phyloP scores from a whole-genome alignment of 768 basidiomycete genomes.

The Lactarius quietus region DNA sequence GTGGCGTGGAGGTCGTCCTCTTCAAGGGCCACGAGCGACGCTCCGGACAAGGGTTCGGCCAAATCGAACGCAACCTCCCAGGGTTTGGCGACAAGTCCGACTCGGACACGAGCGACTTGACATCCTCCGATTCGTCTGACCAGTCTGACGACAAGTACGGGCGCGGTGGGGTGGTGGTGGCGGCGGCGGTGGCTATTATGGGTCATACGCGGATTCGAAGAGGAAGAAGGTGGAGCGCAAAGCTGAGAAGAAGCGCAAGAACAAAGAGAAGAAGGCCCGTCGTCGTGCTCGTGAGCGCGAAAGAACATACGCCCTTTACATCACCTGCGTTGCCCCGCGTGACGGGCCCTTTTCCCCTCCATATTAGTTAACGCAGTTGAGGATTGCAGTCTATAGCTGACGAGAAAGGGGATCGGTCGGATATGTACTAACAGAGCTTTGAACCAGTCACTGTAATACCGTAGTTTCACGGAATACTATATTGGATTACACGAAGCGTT shows the following conservation, averaged over 20 bases:
- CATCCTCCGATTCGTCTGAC: constrained; percentile 33
- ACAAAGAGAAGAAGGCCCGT: constrained; percentile 61
- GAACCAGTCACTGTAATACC: background rate
- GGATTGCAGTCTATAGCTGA: background rate
- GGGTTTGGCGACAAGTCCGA: constrained; percentile 41
- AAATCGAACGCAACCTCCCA: constrained; percentile 53
- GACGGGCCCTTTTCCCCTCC: constrained; percentile 26
- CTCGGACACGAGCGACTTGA: constrained; percentile 40
- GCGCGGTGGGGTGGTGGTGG: constrained; percentile 30
- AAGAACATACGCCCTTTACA: constrained; percentile 60
- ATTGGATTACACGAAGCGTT: background rate
- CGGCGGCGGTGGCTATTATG: constrained; percentile 30
- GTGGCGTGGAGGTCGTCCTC: constrained; percentile 76
- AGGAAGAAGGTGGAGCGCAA: constrained; percentile 50
- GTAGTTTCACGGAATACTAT: background rate
- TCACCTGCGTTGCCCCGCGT: constrained; percentile 46
- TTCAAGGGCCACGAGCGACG: constrained; percentile 77
- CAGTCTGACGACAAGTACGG: constrained; percentile 41
- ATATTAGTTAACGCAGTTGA: constrained; percentile 9
- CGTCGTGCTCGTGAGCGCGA: constrained; percentile 56
- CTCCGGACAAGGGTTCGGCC: constrained; percentile 58
- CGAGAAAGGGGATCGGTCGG: background rate
- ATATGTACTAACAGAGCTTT: constrained; percentile 6
- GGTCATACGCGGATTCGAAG: constrained; percentile 44
- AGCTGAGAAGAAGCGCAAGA: constrained; percentile 57